Percentiles rank a stretch among this genome's conserved stretches.
These are phyloP conservation scores for Plenodomus tracheiphilus DNA, from an alignment of 2,329 filamentous ascomycete genomes.

Conservation along the genomic window DNA sequence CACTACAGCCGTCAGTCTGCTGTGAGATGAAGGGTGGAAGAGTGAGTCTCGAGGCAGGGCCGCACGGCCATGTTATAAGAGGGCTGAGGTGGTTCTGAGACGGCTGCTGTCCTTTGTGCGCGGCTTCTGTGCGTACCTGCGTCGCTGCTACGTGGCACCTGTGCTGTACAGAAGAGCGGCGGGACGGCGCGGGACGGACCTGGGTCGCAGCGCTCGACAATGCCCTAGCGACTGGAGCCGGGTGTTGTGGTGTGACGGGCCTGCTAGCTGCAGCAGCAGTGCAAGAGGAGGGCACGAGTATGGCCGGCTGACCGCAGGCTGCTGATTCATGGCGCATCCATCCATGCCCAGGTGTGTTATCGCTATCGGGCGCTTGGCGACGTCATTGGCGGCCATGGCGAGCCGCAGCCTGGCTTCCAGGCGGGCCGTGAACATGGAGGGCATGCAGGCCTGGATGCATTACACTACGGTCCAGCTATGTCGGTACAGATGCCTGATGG, in stretches of 20 bases:
- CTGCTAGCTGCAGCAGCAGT: conserved; percentile 32
- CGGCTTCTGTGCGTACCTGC: conserved; percentile 37
- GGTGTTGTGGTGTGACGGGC: conserved; percentile 26
- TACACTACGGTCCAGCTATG: too few species aligned
- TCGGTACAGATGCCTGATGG: too few species aligned
- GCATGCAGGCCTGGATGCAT: conserved; percentile 21
- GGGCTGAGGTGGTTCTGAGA: conserved; percentile 18
- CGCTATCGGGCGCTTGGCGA: conserved; percentile 25
- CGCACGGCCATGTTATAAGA: conserved; percentile 28
- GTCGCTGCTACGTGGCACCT: conserved; percentile 45
- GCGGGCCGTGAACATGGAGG: conserved; percentile 8
- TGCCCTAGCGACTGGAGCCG: conserved; percentile 25
- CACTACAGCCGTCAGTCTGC: conserved; percentile 27
- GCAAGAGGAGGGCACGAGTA: conserved; percentile 8
- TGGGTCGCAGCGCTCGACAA: conserved; percentile 32
- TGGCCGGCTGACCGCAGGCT: conserved; percentile 19
- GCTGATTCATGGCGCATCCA: conserved; percentile 5
- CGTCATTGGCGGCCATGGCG: conserved; percentile 25
- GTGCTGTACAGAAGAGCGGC: conserved; percentile 36
- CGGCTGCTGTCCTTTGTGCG: conserved; percentile 29
- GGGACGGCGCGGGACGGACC: conserved; percentile 44
- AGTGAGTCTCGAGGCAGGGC: conserved; percentile 15
- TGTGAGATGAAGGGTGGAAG: conserved; percentile 22
- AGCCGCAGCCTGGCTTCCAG: conserved; percentile 11
- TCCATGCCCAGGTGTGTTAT: conserved; percentile 28